These are phyloP conservation scores for Acanthamoeba royreba DNA, from an alignment of 208 protist species.

Conservation along the genomic window DNA sequence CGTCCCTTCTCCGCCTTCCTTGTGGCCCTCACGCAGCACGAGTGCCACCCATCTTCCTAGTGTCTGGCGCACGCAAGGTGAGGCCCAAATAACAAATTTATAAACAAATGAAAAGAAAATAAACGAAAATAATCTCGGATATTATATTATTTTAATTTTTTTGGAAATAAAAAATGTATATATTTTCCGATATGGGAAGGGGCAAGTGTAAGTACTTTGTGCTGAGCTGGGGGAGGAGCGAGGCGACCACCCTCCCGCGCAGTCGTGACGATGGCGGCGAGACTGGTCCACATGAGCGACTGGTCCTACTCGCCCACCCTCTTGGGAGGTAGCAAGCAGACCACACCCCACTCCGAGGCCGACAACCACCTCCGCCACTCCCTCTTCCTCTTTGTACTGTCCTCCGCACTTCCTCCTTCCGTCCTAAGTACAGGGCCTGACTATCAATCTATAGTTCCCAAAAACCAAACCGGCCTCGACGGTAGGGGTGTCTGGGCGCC, in stretches of 20 bases:
- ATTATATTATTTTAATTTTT: not conserved
- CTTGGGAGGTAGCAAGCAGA: too few relatives aligned
- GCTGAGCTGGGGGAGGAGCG: not conserved
- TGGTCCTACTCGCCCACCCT: too few relatives aligned
- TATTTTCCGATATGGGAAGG: not conserved
- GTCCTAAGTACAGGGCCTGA: too few relatives aligned
- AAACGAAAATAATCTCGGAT: not conserved
- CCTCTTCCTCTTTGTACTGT: too few relatives aligned
- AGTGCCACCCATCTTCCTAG: not conserved
- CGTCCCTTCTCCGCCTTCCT: not conserved
- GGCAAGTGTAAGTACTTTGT: not conserved
- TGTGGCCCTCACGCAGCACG: not conserved
- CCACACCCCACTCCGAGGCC: too few relatives aligned
- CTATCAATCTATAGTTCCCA: too few relatives aligned
- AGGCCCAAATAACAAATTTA: not conserved
- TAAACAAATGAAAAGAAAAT: not conserved
- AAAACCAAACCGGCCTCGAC: too few relatives aligned
- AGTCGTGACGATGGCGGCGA: not conserved
- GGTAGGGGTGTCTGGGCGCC: too few relatives aligned
- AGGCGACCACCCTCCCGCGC: not conserved
- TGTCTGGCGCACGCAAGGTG: not conserved
- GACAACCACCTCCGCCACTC: too few relatives aligned
- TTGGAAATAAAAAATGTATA: not conserved
- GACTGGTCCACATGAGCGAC: constrained; percentile 2
- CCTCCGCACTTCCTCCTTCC: too few relatives aligned